Conservation (phyloP, 2,329 filamentous ascomycete genomes). For the Ceratocystis smalleyi region DNA sequence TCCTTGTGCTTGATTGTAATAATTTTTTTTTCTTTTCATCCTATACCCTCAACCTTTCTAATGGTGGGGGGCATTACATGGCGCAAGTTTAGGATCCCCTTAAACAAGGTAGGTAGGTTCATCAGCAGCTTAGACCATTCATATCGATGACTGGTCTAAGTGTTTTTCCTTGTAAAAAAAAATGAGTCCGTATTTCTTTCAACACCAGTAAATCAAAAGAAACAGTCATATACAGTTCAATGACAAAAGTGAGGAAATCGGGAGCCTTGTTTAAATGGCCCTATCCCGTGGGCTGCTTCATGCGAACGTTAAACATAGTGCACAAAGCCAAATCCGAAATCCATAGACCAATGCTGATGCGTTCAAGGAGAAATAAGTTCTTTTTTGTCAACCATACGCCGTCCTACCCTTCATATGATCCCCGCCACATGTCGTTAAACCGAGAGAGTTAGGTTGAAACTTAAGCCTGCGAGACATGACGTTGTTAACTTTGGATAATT, state of each 20-base stretch:
- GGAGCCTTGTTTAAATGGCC: slow-evolving; percentile 16
- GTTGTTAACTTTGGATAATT: background rate
- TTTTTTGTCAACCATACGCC: slow-evolving; percentile 18
- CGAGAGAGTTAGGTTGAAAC: slow-evolving; percentile 13
- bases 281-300: slow-evolving; percentile 17
- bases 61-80: background rate
- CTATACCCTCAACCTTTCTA: slow-evolving; percentile 9
- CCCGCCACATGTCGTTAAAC: slow-evolving; percentile 16
- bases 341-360: slow-evolving; percentile 17
- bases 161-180: slow-evolving; percentile 1
- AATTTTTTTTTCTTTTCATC: slow-evolving; percentile 1
- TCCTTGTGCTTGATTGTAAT: background rate
- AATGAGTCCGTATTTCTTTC: slow-evolving; percentile 13
- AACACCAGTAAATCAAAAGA: slow-evolving; percentile 13
- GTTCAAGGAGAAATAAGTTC: slow-evolving; percentile 16
- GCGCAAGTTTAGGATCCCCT: background rate
- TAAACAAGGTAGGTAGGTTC: background rate
- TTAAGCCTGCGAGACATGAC: slow-evolving; percentile 12
- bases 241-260: slow-evolving; percentile 13
- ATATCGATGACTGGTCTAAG: background rate
- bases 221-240: slow-evolving; percentile 7
- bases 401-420: slow-evolving; percentile 17
- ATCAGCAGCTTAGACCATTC: background rate
- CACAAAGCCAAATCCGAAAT: slow-evolving; percentile 18
- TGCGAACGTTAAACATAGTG: slow-evolving; percentile 16